Conservation (phyloP, 2,329 filamentous ascomycete genomes). For the Aspergillus pseudoterreus region DNA sequence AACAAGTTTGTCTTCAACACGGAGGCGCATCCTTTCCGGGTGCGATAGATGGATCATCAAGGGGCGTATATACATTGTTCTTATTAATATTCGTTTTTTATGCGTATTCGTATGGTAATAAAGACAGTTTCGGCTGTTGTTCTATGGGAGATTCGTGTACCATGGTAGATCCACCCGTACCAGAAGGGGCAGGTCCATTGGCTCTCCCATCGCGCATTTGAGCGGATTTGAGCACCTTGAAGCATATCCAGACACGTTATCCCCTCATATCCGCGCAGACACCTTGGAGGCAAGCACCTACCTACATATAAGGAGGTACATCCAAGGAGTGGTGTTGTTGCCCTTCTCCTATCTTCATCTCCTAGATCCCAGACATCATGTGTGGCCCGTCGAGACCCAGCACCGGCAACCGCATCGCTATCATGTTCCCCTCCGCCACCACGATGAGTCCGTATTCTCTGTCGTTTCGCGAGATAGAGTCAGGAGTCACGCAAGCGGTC, state of each 20-base stretch:
- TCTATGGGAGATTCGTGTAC: too few species aligned
- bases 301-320: not conserved
- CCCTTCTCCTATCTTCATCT: too few species aligned
- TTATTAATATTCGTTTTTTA: too few species aligned
- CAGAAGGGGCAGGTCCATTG: not conserved
- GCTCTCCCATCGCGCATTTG: conserved; percentile 9
- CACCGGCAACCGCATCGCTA: conserved; percentile 33
- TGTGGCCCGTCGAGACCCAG: conserved; percentile 51
- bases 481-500: conserved; percentile 16
- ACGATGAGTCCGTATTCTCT: conserved; percentile 26
- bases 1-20: conserved; percentile 63
- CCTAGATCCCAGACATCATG: conserved; percentile 11
- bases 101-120: too few species aligned
- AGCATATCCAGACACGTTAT: not conserved
- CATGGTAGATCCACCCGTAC: not conserved
- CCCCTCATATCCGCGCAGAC: not conserved
- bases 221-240: conserved; percentile 22
- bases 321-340: too few species aligned
- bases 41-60: not conserved
- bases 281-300: conserved; percentile 10
- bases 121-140: too few species aligned
- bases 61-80: too few species aligned
- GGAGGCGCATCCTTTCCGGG: conserved; percentile 55
- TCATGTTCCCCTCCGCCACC: conserved; percentile 26
- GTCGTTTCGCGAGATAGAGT: conserved; percentile 24